Evolutionary conservation across 2,329 filamentous ascomycete species (phyloP).

Genomic region (Botrytis fragariae): DNA sequence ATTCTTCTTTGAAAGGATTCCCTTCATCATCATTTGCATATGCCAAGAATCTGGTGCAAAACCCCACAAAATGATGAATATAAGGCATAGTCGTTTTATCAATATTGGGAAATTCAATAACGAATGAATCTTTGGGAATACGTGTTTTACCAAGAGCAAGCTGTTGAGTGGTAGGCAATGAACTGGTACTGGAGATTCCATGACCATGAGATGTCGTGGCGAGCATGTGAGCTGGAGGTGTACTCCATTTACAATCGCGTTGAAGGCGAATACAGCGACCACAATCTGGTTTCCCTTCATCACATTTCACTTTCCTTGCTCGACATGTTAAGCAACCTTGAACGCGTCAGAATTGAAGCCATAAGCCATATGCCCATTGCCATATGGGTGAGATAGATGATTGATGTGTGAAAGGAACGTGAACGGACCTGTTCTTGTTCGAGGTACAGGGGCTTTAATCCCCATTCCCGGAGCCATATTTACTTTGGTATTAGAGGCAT

Average conservation of each 20-base stretch:
- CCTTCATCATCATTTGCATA: constrained; percentile 37
- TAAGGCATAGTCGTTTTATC: constrained; percentile 33
- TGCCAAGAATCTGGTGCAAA: constrained; percentile 35
- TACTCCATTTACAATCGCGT: constrained; percentile 34
- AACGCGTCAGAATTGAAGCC: constrained; percentile 10
- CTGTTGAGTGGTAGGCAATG: constrained; percentile 17
- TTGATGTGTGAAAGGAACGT: neutral
- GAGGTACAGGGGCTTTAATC: constrained; percentile 35
- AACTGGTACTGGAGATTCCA: constrained; percentile 5
- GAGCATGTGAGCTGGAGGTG: constrained; percentile 15
- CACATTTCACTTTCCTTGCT: constrained; percentile 69
- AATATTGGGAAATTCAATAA: constrained; percentile 36
- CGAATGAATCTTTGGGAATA: constrained; percentile 33
- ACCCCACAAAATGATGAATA: constrained; percentile 38
- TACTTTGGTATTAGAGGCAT: constrained; percentile 4
- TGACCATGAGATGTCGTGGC: constrained; percentile 19
- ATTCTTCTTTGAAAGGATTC: constrained; percentile 36
- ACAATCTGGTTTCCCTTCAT: constrained; percentile 65
- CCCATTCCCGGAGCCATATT: constrained; percentile 36
- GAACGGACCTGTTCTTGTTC: constrained; percentile 35
- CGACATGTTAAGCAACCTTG: constrained; percentile 63
- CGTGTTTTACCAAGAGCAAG: constrained; percentile 17
- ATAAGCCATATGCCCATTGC: neutral
- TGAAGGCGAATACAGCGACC: constrained; percentile 38
- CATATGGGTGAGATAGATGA: neutral